phyloP scores from a whole-genome alignment of 495 filamentous ascomycete species.

The Lichina pygmaea region DNA sequence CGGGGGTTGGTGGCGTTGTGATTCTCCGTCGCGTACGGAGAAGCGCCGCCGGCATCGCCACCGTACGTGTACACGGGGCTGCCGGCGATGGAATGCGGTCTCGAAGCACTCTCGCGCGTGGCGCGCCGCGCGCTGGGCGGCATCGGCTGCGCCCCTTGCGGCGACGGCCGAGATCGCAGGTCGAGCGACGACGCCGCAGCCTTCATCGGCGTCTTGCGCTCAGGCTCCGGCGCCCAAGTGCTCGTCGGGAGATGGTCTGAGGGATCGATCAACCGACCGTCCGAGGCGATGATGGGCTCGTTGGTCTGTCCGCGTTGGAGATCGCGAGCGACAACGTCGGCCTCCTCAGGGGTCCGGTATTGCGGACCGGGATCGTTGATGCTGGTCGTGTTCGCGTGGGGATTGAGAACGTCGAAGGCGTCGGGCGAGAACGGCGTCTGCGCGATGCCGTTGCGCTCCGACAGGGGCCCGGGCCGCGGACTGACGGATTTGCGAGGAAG shows the following conservation, averaged over 20 bases:
- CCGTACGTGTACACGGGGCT: constrained; percentile 4
- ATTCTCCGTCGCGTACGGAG: no score
- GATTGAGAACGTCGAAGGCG: constrained; percentile 56
- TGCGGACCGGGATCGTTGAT: constrained; percentile 1
- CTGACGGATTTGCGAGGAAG: constrained; percentile 54
- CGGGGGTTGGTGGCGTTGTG: constrained; percentile 6
- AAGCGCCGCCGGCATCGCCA: constrained; percentile 8
- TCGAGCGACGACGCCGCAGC: constrained; percentile 18
- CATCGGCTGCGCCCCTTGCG: constrained; percentile 20
- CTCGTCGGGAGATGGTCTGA: constrained; percentile 79
- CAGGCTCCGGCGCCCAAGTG: constrained; percentile 84
- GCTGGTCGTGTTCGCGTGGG: constrained; percentile 8
- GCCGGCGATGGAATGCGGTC: constrained; percentile 3
- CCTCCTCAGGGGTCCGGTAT: constrained; percentile 2
- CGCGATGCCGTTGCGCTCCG: constrained; percentile 24
- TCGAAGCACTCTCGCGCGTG: background rate
- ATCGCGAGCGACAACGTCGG: background rate
- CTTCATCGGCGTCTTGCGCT: constrained; percentile 33
- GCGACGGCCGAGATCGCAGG: constrained; percentile 14
- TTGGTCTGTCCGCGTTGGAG: constrained; percentile 1
- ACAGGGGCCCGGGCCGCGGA: constrained; percentile 31
- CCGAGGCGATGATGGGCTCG: constrained; percentile 48
- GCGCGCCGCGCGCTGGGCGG: background rate
- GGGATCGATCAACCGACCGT: constrained; percentile 73
- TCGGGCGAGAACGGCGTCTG: constrained; percentile 72